phyloP scores from a whole-genome alignment of 352 stramenopile genomes.

The Phytopythium cucurbitacearum region DNA sequence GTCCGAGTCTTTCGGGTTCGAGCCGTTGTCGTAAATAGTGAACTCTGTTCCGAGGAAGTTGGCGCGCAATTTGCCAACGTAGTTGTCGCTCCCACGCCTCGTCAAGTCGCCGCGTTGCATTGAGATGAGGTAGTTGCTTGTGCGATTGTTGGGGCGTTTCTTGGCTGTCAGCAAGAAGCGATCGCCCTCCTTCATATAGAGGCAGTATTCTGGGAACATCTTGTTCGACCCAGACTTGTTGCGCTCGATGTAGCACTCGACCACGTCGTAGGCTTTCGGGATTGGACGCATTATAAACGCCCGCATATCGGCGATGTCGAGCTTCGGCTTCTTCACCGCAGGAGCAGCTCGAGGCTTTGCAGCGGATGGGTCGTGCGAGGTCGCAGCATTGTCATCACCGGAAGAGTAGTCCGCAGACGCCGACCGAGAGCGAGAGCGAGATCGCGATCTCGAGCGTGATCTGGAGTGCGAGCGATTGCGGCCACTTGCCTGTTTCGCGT shows the following conservation, averaged over 20 bases:
- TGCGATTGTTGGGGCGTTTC: constrained; percentile 95
- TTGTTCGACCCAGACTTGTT: constrained; percentile 91
- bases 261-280: constrained; percentile 84
- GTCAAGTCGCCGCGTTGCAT: constrained; percentile 92
- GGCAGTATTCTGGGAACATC: constrained; percentile 90
- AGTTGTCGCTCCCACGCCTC: constrained; percentile 88
- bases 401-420: constrained; percentile 58
- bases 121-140: constrained; percentile 96
- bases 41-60: constrained; percentile 99
- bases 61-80: constrained; percentile 93
- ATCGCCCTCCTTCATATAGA: constrained; percentile 93
- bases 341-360: constrained; percentile 24
- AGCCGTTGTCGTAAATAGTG: constrained; percentile 92
- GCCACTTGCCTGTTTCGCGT: constrained; percentile 16
- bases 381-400: constrained; percentile 60
- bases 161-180: constrained; percentile 96
- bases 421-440: constrained; percentile 42
- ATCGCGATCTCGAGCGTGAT: constrained; percentile 48
- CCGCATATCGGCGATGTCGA: constrained; percentile 82
- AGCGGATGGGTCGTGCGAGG: constrained; percentile 47
- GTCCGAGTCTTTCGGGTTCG: constrained; percentile 89
- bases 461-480: constrained; percentile 40
- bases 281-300: constrained; percentile 76
- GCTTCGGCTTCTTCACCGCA: constrained; percentile 61
- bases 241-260: constrained; percentile 94